phyloP scores from a whole-genome alignment of 768 basidiomycete genomes.

The Hygrocybe coccinea region DNA sequence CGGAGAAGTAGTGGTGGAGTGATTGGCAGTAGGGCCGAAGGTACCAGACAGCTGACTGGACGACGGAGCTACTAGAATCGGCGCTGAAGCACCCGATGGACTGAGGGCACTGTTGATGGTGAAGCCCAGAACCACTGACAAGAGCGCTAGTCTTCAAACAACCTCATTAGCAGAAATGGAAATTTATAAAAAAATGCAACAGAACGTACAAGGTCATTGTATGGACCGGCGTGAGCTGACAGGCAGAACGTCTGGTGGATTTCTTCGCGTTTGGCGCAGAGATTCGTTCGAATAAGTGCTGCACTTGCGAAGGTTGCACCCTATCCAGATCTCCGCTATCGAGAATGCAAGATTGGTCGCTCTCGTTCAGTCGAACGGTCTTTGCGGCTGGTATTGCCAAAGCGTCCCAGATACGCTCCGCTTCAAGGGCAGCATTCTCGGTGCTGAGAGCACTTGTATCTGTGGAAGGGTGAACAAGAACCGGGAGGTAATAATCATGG shows the following conservation, averaged over 20 bases:
- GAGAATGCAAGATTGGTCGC: conserved; percentile 37
- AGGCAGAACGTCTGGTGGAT: conserved; percentile 31
- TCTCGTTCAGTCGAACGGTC: conserved; percentile 35
- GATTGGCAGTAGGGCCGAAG: conserved; percentile 38
- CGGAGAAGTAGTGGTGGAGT: conserved; percentile 30
- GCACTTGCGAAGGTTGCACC: conserved; percentile 39
- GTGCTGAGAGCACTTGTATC: conserved; percentile 12
- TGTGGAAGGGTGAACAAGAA: conserved; percentile 36
- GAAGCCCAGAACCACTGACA: conserved; percentile 64
- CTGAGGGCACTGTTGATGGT: conserved; percentile 50
- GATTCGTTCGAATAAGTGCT: conserved; percentile 44
- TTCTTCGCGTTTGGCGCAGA: conserved; percentile 35
- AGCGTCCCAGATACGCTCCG: conserved; percentile 41
- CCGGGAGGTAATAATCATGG: conserved; percentile 54
- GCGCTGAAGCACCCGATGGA: conserved; percentile 32
- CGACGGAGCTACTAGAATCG: conserved; percentile 21
- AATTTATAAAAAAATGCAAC: conserved; percentile 10
- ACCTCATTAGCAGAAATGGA: conserved; percentile 10
- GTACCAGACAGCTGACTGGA: conserved; percentile 37
- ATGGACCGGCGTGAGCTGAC: conserved; percentile 48
- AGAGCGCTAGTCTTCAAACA: conserved; percentile 53
- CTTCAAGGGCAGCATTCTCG: conserved; percentile 25
- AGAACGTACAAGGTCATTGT: conserved; percentile 61
- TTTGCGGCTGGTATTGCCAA: conserved; percentile 39
- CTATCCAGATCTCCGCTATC: conserved; percentile 42